phyloP scores from a whole-genome alignment of 1,139 yeast species.

The Meyerozyma guilliermondii region DNA sequence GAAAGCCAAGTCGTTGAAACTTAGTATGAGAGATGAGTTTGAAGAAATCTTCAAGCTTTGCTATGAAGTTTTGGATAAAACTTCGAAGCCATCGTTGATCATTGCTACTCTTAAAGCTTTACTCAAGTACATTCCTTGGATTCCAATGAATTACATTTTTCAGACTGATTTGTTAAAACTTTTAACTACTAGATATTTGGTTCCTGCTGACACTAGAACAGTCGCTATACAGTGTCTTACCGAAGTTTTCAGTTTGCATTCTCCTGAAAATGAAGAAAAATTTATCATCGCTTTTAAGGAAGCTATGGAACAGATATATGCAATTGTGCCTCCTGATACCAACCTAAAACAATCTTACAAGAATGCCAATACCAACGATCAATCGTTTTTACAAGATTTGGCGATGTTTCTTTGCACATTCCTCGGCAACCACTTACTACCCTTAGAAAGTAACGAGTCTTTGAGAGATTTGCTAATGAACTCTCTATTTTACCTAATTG shows the following conservation, averaged over 20 bases:
- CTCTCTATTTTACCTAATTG: slow-evolving; percentile 77
- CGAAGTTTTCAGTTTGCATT: slow-evolving; percentile 70
- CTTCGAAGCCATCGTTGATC: slow-evolving; percentile 74
- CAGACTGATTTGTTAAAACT: slow-evolving; percentile 76
- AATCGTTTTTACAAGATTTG: slow-evolving; percentile 90
- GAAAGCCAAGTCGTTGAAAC: slow-evolving; percentile 76
- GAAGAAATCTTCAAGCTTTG: slow-evolving; percentile 91
- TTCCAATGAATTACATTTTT: slow-evolving; percentile 83
- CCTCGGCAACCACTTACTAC: slow-evolving; percentile 66
- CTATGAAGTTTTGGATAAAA: slow-evolving; percentile 87
- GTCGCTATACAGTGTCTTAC: slow-evolving; percentile 86
- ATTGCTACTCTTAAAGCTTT: slow-evolving; percentile 82
- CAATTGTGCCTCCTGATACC: slow-evolving; percentile 69
- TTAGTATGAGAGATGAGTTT: slow-evolving; percentile 83
- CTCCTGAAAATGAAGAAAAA: slow-evolving; percentile 61
- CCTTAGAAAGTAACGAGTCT: slow-evolving; percentile 63
- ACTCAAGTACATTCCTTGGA: slow-evolving; percentile 88
- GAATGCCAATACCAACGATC: slow-evolving; percentile 76
- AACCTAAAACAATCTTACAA: slow-evolving; percentile 72
- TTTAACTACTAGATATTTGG: slow-evolving; percentile 70
- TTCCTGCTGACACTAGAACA: slow-evolving; percentile 77
- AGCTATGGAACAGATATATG: slow-evolving; percentile 66
- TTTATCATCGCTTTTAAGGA: slow-evolving; percentile 68
- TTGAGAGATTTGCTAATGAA: slow-evolving; percentile 58
- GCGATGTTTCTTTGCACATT: slow-evolving; percentile 91